Conservation (phyloP, 2,329 filamentous ascomycete genomes). For the Boeremia lycopersici region DNA sequence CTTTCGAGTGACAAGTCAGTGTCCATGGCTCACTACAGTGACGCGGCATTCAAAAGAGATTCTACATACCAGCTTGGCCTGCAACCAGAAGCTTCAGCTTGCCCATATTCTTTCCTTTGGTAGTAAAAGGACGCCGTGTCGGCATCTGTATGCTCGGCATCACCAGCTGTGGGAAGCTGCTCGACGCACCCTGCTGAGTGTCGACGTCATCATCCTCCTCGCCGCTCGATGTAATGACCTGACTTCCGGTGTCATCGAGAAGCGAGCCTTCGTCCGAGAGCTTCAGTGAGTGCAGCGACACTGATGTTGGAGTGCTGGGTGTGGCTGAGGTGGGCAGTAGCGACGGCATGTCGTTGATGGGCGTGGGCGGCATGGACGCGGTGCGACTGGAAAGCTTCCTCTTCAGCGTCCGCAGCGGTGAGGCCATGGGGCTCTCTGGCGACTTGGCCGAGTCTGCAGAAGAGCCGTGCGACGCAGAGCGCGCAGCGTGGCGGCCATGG, state of each 20-base stretch:
- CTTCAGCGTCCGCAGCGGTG: slow-evolving; percentile 28
- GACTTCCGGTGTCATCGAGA: slow-evolving; percentile 61
- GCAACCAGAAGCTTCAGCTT: slow-evolving; percentile 88
- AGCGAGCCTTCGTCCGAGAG: slow-evolving; percentile 64
- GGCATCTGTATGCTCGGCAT: slow-evolving; percentile 98
- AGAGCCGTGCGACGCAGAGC: slow-evolving; percentile 31
- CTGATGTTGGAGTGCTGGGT: slow-evolving; percentile 65
- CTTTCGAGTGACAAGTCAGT: slow-evolving; percentile 52
- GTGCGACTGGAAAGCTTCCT: slow-evolving; percentile 31
- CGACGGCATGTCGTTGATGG: slow-evolving; percentile 42
- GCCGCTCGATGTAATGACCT: slow-evolving; percentile 60
- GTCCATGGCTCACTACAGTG: neutral
- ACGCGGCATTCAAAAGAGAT: neutral
- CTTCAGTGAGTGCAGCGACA: slow-evolving; percentile 63
- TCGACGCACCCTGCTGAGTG: slow-evolving; percentile 40
- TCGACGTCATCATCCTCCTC: slow-evolving; percentile 58
- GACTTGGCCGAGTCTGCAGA: slow-evolving; percentile 24
- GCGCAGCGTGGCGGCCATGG: slow-evolving; percentile 26
- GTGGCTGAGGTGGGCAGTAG: slow-evolving; percentile 57
- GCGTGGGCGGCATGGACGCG: slow-evolving; percentile 32
- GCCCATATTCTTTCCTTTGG: slow-evolving; percentile 81
- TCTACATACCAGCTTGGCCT: slow-evolving; percentile 70
- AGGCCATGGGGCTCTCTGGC: slow-evolving; percentile 28
- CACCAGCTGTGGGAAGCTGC: slow-evolving; percentile 74
- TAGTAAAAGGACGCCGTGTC: slow-evolving; percentile 84